Evolutionary conservation across 1,284 basidiomycete species (phyloP).

Genomic region (Moesziomyces globuligerus): DNA sequence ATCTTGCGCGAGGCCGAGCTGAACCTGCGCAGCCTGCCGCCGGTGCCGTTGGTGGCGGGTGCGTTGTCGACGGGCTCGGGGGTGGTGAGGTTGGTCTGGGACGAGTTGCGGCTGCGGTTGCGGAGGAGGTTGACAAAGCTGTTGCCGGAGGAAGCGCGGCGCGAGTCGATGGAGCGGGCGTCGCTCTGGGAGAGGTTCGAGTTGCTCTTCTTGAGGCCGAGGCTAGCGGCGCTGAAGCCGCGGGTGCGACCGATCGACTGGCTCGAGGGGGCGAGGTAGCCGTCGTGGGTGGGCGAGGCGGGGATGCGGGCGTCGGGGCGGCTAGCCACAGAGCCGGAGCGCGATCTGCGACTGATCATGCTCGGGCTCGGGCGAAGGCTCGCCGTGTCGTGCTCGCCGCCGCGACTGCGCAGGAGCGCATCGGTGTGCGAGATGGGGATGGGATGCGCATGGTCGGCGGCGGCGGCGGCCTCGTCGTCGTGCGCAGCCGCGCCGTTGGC

Average conservation of each 20-base stretch:
- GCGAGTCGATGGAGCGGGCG: slow-evolving; percentile 45
- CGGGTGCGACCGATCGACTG: slow-evolving; percentile 9
- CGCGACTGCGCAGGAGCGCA: slow-evolving; percentile 32
- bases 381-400: slow-evolving; percentile 6
- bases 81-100: slow-evolving; percentile 36
- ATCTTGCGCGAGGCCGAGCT: slow-evolving; percentile 42
- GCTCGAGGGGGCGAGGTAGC: slow-evolving; percentile 22
- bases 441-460: slow-evolving; percentile 20
- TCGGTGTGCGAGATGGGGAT: slow-evolving; percentile 49
- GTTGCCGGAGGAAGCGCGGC: slow-evolving; percentile 26
- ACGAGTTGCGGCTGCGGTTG: slow-evolving; percentile 37
- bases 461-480: not conserved
- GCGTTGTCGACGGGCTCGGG: slow-evolving; percentile 14
- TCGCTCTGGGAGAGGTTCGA: slow-evolving; percentile 49
- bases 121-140: slow-evolving; percentile 41
- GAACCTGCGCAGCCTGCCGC: slow-evolving; percentile 28
- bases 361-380: slow-evolving; percentile 11
- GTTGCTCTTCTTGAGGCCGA: slow-evolving; percentile 41
- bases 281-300: slow-evolving; percentile 11
- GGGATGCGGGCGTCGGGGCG: slow-evolving; percentile 10
- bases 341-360: slow-evolving; percentile 10
- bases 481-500: not conserved
- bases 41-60: not conserved
- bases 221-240: slow-evolving; percentile 19
- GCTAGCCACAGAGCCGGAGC: slow-evolving; percentile 26